Evolutionary conservation across 75 land plant genomes (phyloP).

Genomic region (Chamaecyparis obtusa): DNA sequence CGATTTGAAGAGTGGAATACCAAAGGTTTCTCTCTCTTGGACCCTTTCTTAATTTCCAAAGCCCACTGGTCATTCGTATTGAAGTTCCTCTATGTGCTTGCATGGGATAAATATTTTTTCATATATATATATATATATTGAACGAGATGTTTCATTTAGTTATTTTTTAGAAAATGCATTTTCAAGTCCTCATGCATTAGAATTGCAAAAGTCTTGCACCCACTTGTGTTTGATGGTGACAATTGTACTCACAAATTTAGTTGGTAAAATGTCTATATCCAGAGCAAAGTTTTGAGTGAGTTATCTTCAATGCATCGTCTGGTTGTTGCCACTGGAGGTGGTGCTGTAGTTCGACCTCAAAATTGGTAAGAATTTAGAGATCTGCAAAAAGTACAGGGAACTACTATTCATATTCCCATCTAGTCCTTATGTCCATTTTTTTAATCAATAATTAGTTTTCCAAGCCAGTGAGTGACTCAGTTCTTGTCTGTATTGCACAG

Average conservation of each 20-base stretch:
- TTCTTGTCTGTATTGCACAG: conserved; percentile 21
- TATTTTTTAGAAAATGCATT: not conserved
- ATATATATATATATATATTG: no score
- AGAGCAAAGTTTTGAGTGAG: conserved; percentile 73
- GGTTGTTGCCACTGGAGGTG: conserved; percentile 98
- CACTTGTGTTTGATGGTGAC: not conserved
- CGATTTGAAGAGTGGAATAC: not conserved
- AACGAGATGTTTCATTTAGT: not conserved
- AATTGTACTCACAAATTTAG: not conserved
- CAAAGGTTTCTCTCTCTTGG: not conserved
- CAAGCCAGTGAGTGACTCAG: not conserved
- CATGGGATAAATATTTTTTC: not conserved
- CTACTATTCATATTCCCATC: not conserved
- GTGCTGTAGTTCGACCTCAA: conserved; percentile 76
- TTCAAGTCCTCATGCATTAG: not conserved
- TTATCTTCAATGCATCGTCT: conserved; percentile 58
- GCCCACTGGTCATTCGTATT: no score
- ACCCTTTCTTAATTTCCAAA: not conserved
- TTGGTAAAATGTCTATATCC: conserved; percentile 2
- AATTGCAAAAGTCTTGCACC: not conserved
- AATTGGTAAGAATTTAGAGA: conserved; percentile 45
- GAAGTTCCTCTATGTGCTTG: not conserved
- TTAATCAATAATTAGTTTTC: not conserved
- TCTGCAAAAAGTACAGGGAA: not conserved
- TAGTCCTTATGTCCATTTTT: not conserved